Conservation (phyloP, 1,284 basidiomycete genomes). For the Moesziomyces sp. region DNA sequence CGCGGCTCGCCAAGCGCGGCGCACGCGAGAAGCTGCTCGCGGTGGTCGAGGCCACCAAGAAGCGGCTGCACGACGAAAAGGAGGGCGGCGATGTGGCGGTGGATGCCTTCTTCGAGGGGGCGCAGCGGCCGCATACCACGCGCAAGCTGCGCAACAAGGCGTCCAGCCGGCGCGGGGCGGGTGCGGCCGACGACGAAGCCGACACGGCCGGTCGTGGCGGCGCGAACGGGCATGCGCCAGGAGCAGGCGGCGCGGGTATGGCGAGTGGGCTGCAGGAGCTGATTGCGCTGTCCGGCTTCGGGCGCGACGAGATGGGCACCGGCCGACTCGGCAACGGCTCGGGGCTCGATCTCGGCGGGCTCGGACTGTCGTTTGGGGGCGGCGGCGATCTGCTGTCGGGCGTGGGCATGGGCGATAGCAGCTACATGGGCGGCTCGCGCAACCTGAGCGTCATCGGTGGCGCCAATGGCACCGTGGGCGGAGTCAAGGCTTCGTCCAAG, state of each 20-base stretch:
- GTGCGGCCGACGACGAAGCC: conserved; percentile 32
- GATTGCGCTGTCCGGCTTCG: conserved; percentile 49
- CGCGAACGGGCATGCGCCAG: conserved; percentile 9
- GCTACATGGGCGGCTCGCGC: conserved; percentile 51
- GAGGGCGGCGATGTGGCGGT: conserved; percentile 63
- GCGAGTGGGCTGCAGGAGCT: conserved; percentile 50
- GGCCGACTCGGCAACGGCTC: conserved; percentile 31
- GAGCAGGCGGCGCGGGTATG: conserved; percentile 17
- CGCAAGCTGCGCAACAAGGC: conserved; percentile 67
- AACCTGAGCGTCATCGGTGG: conserved; percentile 30
- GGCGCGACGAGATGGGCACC: conserved; percentile 36
- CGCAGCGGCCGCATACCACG: conserved; percentile 63
- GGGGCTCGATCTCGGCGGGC: conserved; percentile 34
- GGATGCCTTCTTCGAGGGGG: conserved; percentile 57
- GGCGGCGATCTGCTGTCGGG: conserved; percentile 45
- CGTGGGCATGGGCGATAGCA: conserved; percentile 55
- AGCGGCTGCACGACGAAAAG: conserved; percentile 61
- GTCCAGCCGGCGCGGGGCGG: conserved; percentile 18
- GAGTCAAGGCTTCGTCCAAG: conserved; percentile 40
- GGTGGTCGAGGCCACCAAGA: conserved; percentile 63
- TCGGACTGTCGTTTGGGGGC: conserved; percentile 45
- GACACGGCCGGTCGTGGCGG: conserved; percentile 21
- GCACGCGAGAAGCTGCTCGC: conserved; percentile 63
- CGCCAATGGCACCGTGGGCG: conserved; percentile 34
- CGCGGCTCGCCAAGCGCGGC: conserved; percentile 56